These are phyloP conservation scores for barley (Hordeum vulgare) DNA, from an alignment of 176 grass and related monocot genomes.

Conservation along the genomic window MorexV3_pseudomolecules_assembly NC_058521.1:553178972-553179471, in stretches of 20 bases:
- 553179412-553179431: neutral
- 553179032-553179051: neutral
- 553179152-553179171: neutral
- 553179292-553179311: neutral
- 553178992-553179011: too few relatives aligned
- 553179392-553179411: neutral
- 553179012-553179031: neutral
- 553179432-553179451: too few relatives aligned
- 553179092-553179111: neutral
- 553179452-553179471: too few relatives aligned
- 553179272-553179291: neutral
- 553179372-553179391: too few relatives aligned
- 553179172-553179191: neutral
- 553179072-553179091: neutral
- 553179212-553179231: too few relatives aligned
- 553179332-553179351: too few relatives aligned
- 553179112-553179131: neutral
- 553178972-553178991: too few relatives aligned
- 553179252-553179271: too few relatives aligned
- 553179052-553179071: neutral
- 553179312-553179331: too few relatives aligned
- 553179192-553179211: too few relatives aligned
- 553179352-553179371: too few relatives aligned
- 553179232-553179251: neutral
- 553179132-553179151: neutral